Evolutionary conservation across 148 eudicot genomes (phyloP), one percentile per base, ranked within the genome.

Genomic region (Suaeda aralocaspica): DNA sequence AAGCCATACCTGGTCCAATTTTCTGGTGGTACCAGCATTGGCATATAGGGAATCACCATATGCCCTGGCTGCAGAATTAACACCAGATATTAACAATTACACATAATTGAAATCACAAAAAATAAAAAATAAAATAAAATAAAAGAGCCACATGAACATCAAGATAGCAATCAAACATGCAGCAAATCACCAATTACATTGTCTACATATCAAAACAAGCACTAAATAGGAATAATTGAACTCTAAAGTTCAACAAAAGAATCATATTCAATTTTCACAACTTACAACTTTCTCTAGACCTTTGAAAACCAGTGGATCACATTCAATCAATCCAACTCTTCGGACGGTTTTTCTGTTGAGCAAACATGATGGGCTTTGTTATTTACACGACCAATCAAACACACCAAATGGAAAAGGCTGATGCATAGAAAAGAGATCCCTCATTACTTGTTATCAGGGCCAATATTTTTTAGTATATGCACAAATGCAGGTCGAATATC

Each of bases 41-140:
- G 98, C 95, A 93, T 91, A 70, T 93, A 93, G 62, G 98, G 98
- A 68, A 93, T 89, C 67, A 91, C 91, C 86, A 93, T 86, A 85
- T 93, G 92, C 83, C 84, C 84, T 72, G 96, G 95, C 98, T 93
- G 90, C 73, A 75, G 59, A 61, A 68, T 22, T 69, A 79, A 74
- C 61, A 70, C 26, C 56, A 49, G 41, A 71, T 46, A n/a, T 45
- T 39, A 36, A 5, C 19, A 56, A 56, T 71, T 50, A 36, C 55
- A 25, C 9, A 5, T 2, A 5, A 18, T 29, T 25, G 42, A 15
- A 69, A 7, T n/a, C n/a, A n/a, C n/a, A n/a, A n/a, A n/a, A n/a
- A n/a, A n/a, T n/a, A n/a, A n/a, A n/a, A 16, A 19, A 31, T 31
- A 7, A 67, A 67, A 29, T 52, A 48, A 46, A 49, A 12, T 45